Conservation (phyloP, 1,284 basidiomycete genomes). For the Rugosomyces carneus region DNA sequence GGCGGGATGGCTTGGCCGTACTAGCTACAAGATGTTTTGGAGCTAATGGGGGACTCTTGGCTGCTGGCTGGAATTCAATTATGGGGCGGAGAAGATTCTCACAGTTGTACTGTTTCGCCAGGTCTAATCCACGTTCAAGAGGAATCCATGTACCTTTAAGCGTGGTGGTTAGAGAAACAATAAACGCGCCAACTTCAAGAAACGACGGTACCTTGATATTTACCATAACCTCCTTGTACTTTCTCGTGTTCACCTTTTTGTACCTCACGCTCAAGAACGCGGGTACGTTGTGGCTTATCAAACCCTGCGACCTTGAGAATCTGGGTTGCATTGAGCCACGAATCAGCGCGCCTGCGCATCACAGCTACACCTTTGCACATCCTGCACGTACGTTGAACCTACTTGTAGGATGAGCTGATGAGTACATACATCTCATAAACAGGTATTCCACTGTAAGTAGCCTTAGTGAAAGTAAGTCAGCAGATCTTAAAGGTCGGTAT, state of each 20-base stretch:
- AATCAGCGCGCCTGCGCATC: constrained; percentile 93
- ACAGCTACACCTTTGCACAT: constrained; percentile 95
- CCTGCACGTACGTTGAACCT: constrained; percentile 43
- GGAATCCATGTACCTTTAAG: constrained; percentile 95
- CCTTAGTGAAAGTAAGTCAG: constrained; percentile 37
- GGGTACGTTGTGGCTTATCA: constrained; percentile 97
- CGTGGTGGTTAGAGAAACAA: constrained; percentile 3
- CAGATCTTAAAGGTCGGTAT: constrained; percentile 12
- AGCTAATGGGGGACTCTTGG: constrained; percentile 91
- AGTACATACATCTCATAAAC: constrained; percentile 77
- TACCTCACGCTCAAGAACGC: constrained; percentile 95
- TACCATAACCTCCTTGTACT: constrained; percentile 98
- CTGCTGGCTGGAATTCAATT: constrained; percentile 89
- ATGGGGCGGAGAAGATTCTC: constrained; percentile 87
- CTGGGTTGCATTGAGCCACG: constrained; percentile 98
- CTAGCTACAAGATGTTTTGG: constrained; percentile 89
- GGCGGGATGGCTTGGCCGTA: constrained; percentile 49
- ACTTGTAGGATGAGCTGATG: constrained; percentile 30
- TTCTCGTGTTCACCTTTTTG: constrained; percentile 99
- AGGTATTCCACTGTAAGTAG: constrained; percentile 83
- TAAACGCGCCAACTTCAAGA: constrained; percentile 12
- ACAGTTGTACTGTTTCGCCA: constrained; percentile 94
- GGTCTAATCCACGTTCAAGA: constrained; percentile 79
- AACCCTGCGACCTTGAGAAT: constrained; percentile 99
- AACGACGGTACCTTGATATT: constrained; percentile 84